Base-by-base conservation (phyloP, 2,329 filamentous ascomycete genomes). In the Sporothrix luriei region DNA sequence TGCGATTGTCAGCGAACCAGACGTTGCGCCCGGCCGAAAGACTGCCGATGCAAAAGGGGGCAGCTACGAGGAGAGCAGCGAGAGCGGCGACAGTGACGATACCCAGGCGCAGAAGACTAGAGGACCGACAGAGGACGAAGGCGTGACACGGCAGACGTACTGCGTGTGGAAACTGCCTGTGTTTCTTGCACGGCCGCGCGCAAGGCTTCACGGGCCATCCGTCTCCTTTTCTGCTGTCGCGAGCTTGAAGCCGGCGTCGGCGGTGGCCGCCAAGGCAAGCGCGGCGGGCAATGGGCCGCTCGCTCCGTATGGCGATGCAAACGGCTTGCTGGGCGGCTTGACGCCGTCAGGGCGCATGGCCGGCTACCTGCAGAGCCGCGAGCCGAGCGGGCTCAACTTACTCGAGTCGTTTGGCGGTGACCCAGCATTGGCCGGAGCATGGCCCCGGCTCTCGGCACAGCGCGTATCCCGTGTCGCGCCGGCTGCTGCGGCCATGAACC, bases 401-500 rank as follows among this genome's bases (percentile, higher is more conserved):
- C 85, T 95, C 16, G 89, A 91, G 76, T 85, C 91, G 3, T 91
- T 94, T 71, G 84, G 85, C 67, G 83, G 82, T 72, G 91, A 93
- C 75, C 86, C 88, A 26, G 84, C 84, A 33, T 81, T 93, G 21
- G 82, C 80, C 19, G 87, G 88, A 48, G 80, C 87, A 33, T 84
- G 84, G 73, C 90, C 91, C 61, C 86, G 87, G 40, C 82, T 95
- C 2, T 93, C 91, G 11, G 90, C 91, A 5, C 82, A 91, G 71
- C 84, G 91, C 62, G 90, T 94, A 46, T 92, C 90, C 54, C 87
- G 90, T 72, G 90, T 94, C 4, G 87, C 89, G 7, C 91, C 91
- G 5, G 84, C 69, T 87, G 54, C 87, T 88, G 2, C 85, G 87
- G 64, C 82, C 83, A 29, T 86, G 21, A 33, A 67, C 14, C 69